Base-by-base conservation (phyloP, 192 early-diverging fungal species). In the Coemansia sp. region DNA sequence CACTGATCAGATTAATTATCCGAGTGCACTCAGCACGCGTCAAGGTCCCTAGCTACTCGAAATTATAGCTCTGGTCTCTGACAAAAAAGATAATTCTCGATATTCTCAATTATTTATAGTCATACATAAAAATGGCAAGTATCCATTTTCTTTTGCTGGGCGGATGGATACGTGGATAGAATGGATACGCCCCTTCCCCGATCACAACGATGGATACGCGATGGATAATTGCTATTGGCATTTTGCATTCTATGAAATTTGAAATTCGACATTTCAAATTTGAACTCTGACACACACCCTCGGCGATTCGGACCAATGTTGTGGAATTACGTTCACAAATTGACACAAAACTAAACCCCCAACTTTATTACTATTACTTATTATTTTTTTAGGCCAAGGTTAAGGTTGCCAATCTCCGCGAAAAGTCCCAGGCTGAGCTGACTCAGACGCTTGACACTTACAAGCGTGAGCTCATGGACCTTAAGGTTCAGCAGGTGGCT, bases 401-500 rank as follows among this genome's bases (percentile, higher is more conserved):
- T 80, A 96, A 95, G 87, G 91, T 92, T 85, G 83, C 87, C 88
- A 92, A 97, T 86, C 88, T 99, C 82, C 92, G 95, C 80, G 90
- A 86, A 75, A 93, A 96, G 89, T 93, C 88, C 85, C 95, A 94
- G 88, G 89, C 88, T 64, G 93, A 98, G 84, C 88, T 99, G 39
- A 85, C 84, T 68, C 90, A 95, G 89, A 85, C 90, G 74, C 92
- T 99, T 60, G 95, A 94, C 72, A 91, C 94, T 70, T 89, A 96
- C 73, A 97, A 96, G 90, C 87, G 90, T 76, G 95, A 98, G 84
- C 93, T 99, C 63, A 84, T 93, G 69, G 84, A 87, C 64, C 91
- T 98, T 75, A 92, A 94, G 76, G 95, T 97, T 80, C 92, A 96
- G 85, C 94, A 97, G 92, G 87, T 92, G 68, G 87, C 94, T 69